Conservation (phyloP, 139 green algal species). For the Auxenochlorella protothecoides region DNA sequence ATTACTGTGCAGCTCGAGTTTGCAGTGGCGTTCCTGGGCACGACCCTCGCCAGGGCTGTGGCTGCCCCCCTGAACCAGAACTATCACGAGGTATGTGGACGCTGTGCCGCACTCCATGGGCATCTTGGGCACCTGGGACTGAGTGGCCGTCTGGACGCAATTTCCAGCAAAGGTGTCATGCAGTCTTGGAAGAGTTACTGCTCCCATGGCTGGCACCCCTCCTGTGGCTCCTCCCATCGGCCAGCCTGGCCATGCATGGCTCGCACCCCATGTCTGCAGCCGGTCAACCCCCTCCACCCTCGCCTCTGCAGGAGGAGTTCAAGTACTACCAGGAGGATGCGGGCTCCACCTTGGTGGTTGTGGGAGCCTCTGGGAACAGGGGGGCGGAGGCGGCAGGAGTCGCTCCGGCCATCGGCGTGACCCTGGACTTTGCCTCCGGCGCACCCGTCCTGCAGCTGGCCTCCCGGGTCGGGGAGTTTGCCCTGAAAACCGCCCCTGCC, state of each 20-base stretch:
- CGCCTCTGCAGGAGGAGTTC: slow-evolving; percentile 50
- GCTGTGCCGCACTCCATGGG: too few species aligned
- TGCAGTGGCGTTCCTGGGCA: slow-evolving; percentile 52
- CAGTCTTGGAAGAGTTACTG: neutral
- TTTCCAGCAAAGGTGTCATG: neutral
- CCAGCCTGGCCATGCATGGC: too few species aligned
- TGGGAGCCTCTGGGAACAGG: slow-evolving; percentile 33
- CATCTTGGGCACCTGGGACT: neutral
- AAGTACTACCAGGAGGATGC: slow-evolving; percentile 62
- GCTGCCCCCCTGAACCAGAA: slow-evolving; percentile 59
- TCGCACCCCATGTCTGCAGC: too few species aligned
- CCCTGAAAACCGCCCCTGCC: neutral
- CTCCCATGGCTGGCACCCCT: neutral
- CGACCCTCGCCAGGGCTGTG: slow-evolving; percentile 40
- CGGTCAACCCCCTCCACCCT: too few species aligned
- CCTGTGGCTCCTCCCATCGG: neutral
- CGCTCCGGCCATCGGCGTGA: neutral
- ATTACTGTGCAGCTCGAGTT: slow-evolving; percentile 44
- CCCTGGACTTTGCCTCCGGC: neutral
- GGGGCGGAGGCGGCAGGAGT: slow-evolving; percentile 28
- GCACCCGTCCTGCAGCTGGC: neutral
- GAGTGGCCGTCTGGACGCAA: neutral
- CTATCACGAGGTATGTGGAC: slow-evolving; percentile 35
- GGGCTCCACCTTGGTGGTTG: slow-evolving; percentile 46
- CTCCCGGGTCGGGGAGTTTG: neutral